These are phyloP conservation scores for Vaccinium macrocarpon DNA, from an alignment of 148 eudicot genomes.

Conservation along the genomic window DNA sequence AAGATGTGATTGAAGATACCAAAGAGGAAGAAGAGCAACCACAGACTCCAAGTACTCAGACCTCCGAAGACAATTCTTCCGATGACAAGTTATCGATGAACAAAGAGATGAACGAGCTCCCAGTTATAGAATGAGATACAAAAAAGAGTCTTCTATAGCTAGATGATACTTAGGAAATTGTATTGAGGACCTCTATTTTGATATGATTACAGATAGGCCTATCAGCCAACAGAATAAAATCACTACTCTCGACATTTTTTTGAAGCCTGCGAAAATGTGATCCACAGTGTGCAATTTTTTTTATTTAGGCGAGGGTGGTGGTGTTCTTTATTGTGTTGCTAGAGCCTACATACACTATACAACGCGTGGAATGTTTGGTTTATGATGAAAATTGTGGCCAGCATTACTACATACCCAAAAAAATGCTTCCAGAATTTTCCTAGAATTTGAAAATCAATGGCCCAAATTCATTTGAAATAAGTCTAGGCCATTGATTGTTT, in stretches of 20 bases:
- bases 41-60: constrained; percentile 3
- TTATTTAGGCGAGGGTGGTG: too few species aligned
- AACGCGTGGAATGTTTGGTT: not conserved
- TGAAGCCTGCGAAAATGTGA: not conserved
- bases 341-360: not conserved
- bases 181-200: not conserved
- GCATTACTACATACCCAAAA: too few species aligned
- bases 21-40: constrained; percentile 28
- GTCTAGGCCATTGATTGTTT: too few species aligned
- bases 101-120: constrained; percentile 13
- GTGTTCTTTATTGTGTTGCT: not conserved
- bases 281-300: not conserved
- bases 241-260: not conserved
- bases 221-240: not conserved
- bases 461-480: too few species aligned
- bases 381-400: not conserved
- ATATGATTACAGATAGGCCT: not conserved
- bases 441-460: too few species aligned
- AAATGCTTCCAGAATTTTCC: too few species aligned
- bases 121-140: not conserved
- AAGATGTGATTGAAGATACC: constrained; percentile 27
- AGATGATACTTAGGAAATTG: not conserved
- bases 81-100: constrained; percentile 15
- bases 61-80: constrained; percentile 16
- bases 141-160: not conserved